Percentiles rank a stretch among this genome's conserved stretches.
Conservation (phyloP, 2,329 filamentous ascomycete species). For the Domatiomyces catenatus region DNA sequence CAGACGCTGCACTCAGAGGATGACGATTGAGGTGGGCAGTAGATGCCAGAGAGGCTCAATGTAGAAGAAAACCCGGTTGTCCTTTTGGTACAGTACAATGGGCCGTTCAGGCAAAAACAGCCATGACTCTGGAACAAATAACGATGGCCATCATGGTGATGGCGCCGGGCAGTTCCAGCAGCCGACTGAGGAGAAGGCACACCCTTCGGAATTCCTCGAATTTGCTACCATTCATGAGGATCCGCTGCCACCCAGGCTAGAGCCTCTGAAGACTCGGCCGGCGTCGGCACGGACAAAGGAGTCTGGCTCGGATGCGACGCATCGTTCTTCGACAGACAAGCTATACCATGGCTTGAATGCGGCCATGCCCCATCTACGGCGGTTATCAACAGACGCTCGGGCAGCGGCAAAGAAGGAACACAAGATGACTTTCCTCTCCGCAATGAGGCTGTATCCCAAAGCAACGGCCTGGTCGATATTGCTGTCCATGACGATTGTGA, state of each 20-base stretch:
- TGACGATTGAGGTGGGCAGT: background rate
- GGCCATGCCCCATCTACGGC: slow-evolving; percentile 13
- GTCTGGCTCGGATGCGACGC: background rate
- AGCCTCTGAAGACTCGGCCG: slow-evolving; percentile 4
- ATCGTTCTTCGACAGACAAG: slow-evolving; percentile 12
- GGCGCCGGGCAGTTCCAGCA: slow-evolving; percentile 1
- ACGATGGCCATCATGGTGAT: background rate
- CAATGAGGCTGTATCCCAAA: slow-evolving; percentile 17
- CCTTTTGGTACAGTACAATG: slow-evolving; percentile 1
- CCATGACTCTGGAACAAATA: slow-evolving; percentile 1
- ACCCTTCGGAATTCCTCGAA: slow-evolving; percentile 14
- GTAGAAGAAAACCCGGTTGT: background rate
- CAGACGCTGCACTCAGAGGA: background rate
- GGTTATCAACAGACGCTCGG: slow-evolving; percentile 13
- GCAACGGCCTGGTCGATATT: slow-evolving; percentile 19
- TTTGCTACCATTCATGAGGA: slow-evolving; percentile 7
- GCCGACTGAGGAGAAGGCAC: slow-evolving; percentile 8
- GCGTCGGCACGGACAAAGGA: background rate
- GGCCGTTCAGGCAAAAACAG: slow-evolving; percentile 5
- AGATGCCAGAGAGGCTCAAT: background rate
- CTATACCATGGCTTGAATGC: slow-evolving; percentile 11
- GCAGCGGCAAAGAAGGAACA: slow-evolving; percentile 17
- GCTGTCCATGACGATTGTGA: slow-evolving; percentile 18
- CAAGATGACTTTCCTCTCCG: slow-evolving; percentile 17
- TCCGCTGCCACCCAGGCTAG: slow-evolving; percentile 1